Base-by-base conservation (phyloP, 2,329 filamentous ascomycete genomes). In the Pestalotiopsis sp. region DNA sequence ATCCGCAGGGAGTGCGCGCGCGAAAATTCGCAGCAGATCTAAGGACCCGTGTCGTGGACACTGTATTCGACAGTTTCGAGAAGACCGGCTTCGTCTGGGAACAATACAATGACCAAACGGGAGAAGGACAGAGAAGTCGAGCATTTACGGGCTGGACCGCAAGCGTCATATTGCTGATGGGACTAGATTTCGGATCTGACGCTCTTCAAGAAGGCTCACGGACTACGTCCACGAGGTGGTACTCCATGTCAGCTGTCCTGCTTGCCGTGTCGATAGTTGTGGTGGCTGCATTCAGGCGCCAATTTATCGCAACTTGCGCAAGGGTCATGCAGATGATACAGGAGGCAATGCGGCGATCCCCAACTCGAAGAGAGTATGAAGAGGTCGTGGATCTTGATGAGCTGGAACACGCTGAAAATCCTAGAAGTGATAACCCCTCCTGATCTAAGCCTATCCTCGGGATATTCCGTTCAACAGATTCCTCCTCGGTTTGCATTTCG, bases 141-240 rank as follows among this genome's bases (percentile, higher is more conserved):
- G 90, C 91, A 74, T 92, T 92, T 76, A 91, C 90, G 0, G 90
- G 90, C 62, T 92, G 90, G 90, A 92, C 90, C n/a, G 91, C 90
- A 75, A 81, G 92, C 79, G 88, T 92, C 59, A 89, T 92, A 12
- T 90, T 91, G 79, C 88, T 92, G 69, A 91, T 92, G 89, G 84
- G 83, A 60, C 90, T 92, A 87, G 87, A 89, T 23, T 13, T 23
- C 7, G 41, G n/a, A 27, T 20, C 20, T 27, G 62, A 25, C 14
- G 5, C 12, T 9, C 27, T 13, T 12, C 11, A 62, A 4, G 45
- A 13, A 38, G 9, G 5, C 9, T 52, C 39, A 23, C n/a, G 38
- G 38, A 17, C n/a, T 25, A 39, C 36, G 27, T 6, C 17, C 23
- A 9, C n/a, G 14, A 20, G n/a, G n/a, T 38, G 62, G 20, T 65